Base-by-base conservation (phyloP, 345 rosid species). In the Adansonia digitata region DNA sequence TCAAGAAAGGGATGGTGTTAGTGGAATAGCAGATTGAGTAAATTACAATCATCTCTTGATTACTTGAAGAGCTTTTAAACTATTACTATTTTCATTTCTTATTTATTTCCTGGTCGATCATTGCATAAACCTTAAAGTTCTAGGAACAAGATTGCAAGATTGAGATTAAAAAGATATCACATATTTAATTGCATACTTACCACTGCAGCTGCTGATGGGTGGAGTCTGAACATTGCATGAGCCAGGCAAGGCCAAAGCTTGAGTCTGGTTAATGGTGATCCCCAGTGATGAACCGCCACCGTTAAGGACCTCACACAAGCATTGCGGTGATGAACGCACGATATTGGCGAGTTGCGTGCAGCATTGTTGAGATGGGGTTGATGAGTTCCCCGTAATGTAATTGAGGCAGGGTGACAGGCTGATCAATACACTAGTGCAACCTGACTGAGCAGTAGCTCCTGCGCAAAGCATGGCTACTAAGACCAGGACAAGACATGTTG, bases 211-310 rank as follows among this genome's bases (percentile, higher is more conserved):
- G 84, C 88, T 89, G 68, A 49, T 49, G 14, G 97, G 86, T 37
- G 92, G 92, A 74, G 98, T 91, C 77, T 89, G 88, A 77, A 94
- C 91, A 17, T 87, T 86, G 88, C 98, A 94, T 42, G 92, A 89
- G 15, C 77, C 79, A 22, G 97, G 97, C 65, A 94, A 84, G 64
- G 88, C 89, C 76, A 88, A 72, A 66, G 97, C 97, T 66, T 75
- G 92, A n/a, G 89, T 87, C 77, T 75, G 86, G 69, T 94, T 94
- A 70, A 94, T 37, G n/a, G 75, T 72, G 78, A 92, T 78, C 75
- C 94, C 94, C 40, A 92, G 79, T 1, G 92, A 84, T 51, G 98
- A 84, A 72, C 75, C 81, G 27, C 89, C 88, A 11, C 87, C 92
- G 6, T 78, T 81, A 18, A 92, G 85, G 75, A 85, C 92, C 77